phyloP scores from a whole-genome alignment of 192 early-diverging fungal species.

The Podila verticillata region DNA sequence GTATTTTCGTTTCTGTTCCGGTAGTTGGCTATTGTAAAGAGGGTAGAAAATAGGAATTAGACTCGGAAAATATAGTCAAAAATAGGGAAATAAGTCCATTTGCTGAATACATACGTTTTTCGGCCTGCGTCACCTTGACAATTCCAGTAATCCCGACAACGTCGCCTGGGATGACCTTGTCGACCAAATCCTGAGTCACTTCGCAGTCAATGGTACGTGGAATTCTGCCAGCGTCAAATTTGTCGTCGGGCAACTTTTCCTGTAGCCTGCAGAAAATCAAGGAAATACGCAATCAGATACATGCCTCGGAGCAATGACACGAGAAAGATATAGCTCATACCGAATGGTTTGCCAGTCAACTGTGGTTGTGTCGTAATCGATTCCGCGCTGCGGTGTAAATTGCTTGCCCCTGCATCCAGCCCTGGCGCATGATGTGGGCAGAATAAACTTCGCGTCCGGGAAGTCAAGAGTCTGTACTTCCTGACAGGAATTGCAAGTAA shows the following conservation, averaged over 20 bases:
- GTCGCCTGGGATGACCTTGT: constrained; percentile 83
- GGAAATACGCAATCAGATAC: background rate
- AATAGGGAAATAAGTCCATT: background rate
- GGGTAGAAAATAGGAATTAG: background rate
- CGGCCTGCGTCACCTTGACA: constrained; percentile 77
- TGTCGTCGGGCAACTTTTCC: constrained; percentile 80
- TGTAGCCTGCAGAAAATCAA: constrained; percentile 66
- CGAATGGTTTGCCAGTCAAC: constrained; percentile 82
- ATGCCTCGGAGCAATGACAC: background rate
- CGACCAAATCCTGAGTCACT: constrained; percentile 78
- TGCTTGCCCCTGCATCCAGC: constrained; percentile 72
- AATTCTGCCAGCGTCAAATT: constrained; percentile 72
- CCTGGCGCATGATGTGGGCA: constrained; percentile 67
- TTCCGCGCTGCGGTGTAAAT: constrained; percentile 69
- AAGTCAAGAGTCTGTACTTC: constrained; percentile 65
- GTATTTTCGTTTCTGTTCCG: constrained; percentile 63
- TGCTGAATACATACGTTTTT: constrained; percentile 61
- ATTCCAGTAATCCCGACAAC: constrained; percentile 80
- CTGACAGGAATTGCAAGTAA: constrained; percentile 70
- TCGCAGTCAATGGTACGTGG: constrained; percentile 85
- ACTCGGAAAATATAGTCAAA: background rate
- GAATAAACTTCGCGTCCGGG: constrained; percentile 69
- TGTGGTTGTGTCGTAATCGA: constrained; percentile 60
- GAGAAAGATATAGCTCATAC: constrained; percentile 1
- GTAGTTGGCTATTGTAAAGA: constrained; percentile 8